phyloP scores from a whole-genome alignment of 73 alveolate genomes.

The Paramecium primaurelia region DNA sequence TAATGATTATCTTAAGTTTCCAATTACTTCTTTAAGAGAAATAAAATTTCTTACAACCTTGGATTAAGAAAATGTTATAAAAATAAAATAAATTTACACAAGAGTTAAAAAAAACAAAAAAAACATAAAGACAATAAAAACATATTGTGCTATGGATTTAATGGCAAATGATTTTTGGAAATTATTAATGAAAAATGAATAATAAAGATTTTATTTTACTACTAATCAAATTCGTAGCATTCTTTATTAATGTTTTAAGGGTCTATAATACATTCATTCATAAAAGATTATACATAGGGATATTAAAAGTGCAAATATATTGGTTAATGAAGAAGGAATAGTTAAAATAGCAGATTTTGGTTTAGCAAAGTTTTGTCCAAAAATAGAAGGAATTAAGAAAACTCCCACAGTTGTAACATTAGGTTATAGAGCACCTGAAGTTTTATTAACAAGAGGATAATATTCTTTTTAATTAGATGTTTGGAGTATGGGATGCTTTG shows the following conservation, averaged over 20 bases:
- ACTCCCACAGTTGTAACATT: slow-evolving; percentile 84
- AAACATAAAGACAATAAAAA: neutral
- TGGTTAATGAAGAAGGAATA: slow-evolving; percentile 65
- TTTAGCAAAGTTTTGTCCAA: slow-evolving; percentile 68
- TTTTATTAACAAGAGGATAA: slow-evolving; percentile 68
- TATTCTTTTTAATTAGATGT: slow-evolving; percentile 74
- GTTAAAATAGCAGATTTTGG: slow-evolving; percentile 91
- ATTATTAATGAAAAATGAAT: neutral
- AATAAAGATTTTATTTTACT: neutral
- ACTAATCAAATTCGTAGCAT: slow-evolving; percentile 14
- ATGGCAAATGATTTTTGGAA: neutral
- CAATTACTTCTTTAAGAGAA: slow-evolving; percentile 30
- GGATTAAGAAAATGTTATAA: neutral
- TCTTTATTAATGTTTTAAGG: slow-evolving; percentile 54
- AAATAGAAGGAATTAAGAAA: slow-evolving; percentile 48
- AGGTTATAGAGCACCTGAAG: slow-evolving; percentile 92
- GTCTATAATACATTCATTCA: slow-evolving; percentile 70
- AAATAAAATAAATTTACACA: neutral
- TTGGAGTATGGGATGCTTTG: slow-evolving; percentile 68
- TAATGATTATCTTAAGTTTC: neutral
- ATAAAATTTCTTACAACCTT: neutral
- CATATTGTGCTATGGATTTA: slow-evolving; percentile 44
- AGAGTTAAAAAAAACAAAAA: neutral
- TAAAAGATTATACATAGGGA: slow-evolving; percentile 78
- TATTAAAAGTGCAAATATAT: slow-evolving; percentile 70